phyloP scores from a whole-genome alignment of 1,284 basidiomycete genomes.

The Dichomitus squalens region DNA sequence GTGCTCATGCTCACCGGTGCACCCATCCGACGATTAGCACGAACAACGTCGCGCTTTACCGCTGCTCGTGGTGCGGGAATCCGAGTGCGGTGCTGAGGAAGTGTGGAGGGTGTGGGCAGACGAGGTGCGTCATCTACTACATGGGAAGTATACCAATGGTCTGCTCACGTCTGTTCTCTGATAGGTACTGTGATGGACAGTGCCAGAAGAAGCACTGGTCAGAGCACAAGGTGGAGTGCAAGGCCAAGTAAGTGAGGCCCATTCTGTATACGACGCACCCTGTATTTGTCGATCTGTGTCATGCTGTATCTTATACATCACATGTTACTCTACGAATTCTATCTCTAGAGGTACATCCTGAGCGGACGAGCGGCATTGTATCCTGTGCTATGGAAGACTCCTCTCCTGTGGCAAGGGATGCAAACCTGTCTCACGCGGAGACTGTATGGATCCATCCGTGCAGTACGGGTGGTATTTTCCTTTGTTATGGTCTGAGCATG shows the following conservation, averaged over 20 bases:
- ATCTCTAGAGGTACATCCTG: too few species aligned
- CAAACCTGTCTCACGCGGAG: too few species aligned
- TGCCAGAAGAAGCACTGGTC: conserved; percentile 56
- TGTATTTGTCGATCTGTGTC: not conserved
- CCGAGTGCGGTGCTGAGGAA: conserved; percentile 53
- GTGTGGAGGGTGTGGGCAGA: conserved; percentile 34
- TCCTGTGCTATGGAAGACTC: too few species aligned
- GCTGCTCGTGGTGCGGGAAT: conserved; percentile 61
- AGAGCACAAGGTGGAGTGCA: conserved; percentile 30
- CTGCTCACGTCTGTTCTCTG: not conserved
- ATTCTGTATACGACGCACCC: not conserved
- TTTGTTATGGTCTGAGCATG: too few species aligned
- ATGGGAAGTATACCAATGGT: not conserved
- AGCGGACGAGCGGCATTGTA: too few species aligned
- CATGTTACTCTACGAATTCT: too few species aligned
- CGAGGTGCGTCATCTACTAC: conserved; percentile 36
- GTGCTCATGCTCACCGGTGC: conserved; percentile 24
- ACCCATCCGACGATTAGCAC: conserved; percentile 44
- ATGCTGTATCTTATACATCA: not conserved
- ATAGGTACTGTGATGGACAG: conserved; percentile 50
- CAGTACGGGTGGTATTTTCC: too few species aligned
- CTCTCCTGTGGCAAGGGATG: too few species aligned
- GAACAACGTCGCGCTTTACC: conserved; percentile 49
- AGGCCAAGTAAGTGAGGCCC: not conserved
- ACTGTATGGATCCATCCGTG: too few species aligned